Evolutionary conservation across 345 rosid species (phyloP).

Genomic region (Geranium brycei): DNA sequence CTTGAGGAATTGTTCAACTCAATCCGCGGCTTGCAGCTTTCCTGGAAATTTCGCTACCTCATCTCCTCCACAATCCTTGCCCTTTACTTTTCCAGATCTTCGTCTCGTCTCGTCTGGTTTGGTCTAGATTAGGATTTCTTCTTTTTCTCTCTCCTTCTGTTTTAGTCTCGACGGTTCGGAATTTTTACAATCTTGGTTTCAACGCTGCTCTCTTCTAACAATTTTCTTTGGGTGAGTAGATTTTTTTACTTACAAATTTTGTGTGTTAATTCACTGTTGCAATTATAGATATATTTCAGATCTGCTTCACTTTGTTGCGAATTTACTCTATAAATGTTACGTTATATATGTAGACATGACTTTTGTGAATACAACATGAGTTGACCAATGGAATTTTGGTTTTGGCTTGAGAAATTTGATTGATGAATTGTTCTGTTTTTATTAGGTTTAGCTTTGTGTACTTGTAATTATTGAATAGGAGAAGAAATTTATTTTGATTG

Average conservation of each 20-base stretch:
- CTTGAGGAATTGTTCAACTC: too few relatives aligned
- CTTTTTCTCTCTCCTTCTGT: background rate
- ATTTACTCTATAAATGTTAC: background rate
- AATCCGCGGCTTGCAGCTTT: too few relatives aligned
- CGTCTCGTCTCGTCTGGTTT: background rate
- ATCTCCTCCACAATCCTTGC: background rate
- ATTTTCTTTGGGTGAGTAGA: constrained; percentile 18
- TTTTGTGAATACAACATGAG: background rate
- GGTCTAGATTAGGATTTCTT: background rate
- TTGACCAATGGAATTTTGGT: background rate
- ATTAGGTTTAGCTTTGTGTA: background rate
- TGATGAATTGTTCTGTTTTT: background rate
- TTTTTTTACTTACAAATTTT: too few relatives aligned
- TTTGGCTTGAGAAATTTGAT: background rate
- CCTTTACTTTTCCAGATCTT: background rate
- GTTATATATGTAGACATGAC: background rate
- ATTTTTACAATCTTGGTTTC: background rate
- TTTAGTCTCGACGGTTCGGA: background rate
- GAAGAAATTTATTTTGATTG: background rate
- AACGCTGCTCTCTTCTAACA: background rate
- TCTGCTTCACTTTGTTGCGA: background rate
- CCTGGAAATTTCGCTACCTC: too few relatives aligned
- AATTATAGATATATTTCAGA: background rate
- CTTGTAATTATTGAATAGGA: too few relatives aligned
- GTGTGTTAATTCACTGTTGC: background rate